These are phyloP conservation scores for Penicillium roqueforti DNA, from an alignment of 495 filamentous ascomycete species.

Conservation along the genomic window DNA sequence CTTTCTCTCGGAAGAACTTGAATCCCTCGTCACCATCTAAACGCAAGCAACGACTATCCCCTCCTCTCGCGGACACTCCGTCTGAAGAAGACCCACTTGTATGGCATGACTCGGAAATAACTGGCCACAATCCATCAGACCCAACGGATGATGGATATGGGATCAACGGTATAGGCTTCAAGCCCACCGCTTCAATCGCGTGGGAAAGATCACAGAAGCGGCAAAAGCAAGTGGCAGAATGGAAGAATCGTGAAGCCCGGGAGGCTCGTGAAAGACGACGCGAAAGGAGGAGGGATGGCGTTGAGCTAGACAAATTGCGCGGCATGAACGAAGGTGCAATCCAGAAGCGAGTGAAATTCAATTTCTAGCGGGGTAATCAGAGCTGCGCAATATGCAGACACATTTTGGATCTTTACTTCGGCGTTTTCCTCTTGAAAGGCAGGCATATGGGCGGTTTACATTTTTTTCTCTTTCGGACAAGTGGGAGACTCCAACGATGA, in stretches of 20 bases:
- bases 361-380: slow-evolving; percentile 19
- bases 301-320: slow-evolving; percentile 28
- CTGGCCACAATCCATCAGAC: slow-evolving; percentile 70
- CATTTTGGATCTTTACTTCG: not conserved
- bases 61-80: slow-evolving; percentile 43
- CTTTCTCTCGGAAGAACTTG: slow-evolving; percentile 26
- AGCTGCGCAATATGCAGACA: not conserved
- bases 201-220: slow-evolving; percentile 70
- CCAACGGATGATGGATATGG: slow-evolving; percentile 74
- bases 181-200: slow-evolving; percentile 78
- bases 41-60: slow-evolving; percentile 37
- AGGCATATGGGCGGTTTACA: not conserved
- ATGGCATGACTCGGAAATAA: slow-evolving; percentile 83
- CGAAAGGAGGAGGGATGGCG: slow-evolving; percentile 54
- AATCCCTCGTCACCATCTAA: slow-evolving; percentile 25
- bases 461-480: not conserved
- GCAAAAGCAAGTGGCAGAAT: slow-evolving; percentile 78
- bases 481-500: not conserved
- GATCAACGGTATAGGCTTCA: slow-evolving; percentile 88
- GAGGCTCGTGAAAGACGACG: slow-evolving; percentile 76
- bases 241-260: slow-evolving; percentile 72
- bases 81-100: slow-evolving; percentile 53
- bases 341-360: slow-evolving; percentile 45
- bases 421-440: slow-evolving; percentile 1
- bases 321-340: slow-evolving; percentile 33